A percentile compares a stretch with the other conserved stretches of the same genome.
Evolutionary conservation across 2,329 filamentous ascomycete species (phyloP).

Genomic region (Trichophyton mentagrophytes): DNA sequence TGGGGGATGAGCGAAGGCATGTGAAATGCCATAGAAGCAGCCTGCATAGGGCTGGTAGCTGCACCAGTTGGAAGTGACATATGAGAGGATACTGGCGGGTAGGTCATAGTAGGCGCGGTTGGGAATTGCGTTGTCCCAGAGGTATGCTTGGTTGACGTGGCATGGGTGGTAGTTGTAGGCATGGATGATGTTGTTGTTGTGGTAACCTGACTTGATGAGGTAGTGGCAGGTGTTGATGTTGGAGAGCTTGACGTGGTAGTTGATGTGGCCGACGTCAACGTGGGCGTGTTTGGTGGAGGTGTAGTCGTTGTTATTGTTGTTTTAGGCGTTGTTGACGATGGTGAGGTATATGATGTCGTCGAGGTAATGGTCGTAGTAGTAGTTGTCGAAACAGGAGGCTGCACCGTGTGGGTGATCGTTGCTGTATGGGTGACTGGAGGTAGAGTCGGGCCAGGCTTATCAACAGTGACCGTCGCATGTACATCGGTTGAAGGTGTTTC

Average conservation of each 20-base stretch:
- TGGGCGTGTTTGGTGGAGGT: background rate
- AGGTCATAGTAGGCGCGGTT: background rate
- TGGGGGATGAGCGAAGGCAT: background rate
- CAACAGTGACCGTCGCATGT: constrained; percentile 10
- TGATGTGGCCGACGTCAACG: background rate
- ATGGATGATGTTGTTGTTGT: background rate
- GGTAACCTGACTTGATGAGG: background rate
- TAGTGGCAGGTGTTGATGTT: background rate
- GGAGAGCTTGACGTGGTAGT: background rate
- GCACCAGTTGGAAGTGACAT: background rate
- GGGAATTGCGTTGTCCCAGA: background rate
- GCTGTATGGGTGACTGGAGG: constrained; percentile 11
- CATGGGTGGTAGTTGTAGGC: background rate
- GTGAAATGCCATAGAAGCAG: background rate
- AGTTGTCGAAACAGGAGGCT: background rate
- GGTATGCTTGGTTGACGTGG: background rate
- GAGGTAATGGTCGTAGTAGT: constrained; percentile 3
- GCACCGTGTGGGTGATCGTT: constrained; percentile 8
- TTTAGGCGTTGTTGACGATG: background rate
- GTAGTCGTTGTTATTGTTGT: background rate
- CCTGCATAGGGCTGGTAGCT: background rate
- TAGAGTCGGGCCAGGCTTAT: constrained; percentile 1
- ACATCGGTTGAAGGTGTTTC: constrained; percentile 6
- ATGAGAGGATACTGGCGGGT: background rate
- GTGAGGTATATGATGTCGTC: constrained; percentile 1